Base-by-base conservation (phyloP, 805 yeast species). In the Wickerhamomyces hampshirensis region DNA sequence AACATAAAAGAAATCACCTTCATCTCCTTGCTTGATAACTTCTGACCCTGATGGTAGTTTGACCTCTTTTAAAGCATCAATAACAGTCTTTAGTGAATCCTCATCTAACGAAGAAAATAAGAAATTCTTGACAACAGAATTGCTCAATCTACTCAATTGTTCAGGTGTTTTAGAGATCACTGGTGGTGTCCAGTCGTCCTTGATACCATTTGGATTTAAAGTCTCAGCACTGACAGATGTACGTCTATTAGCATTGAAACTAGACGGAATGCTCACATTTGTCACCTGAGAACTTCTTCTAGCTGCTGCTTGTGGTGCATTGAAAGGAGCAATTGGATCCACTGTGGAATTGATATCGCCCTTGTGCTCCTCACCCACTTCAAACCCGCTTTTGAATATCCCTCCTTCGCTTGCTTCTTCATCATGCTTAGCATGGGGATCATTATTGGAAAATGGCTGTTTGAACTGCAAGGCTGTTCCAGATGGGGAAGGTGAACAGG, bases 141-240 rank as follows among this genome's bases (percentile, higher is more conserved):
- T 73, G 43, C 82, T 77, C 46, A 89, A 71, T 46, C 89, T 77
- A 37, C 65, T 62, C 39, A 80, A 63, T 60, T 87, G 95, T 30
- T 75, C 79, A 1, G 65, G 59, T 4, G 76, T 63, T 54, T 83
- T 73, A 47, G 78, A 71, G 49, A 77, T 78, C 33, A 70, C 77
- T 9, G 91, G 89, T 5, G 85, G 83, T 43, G 66, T 73, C 89
- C 89, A 83, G 35, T 75, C 70, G 23, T 75, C 69, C 37, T 68
- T 67, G 52, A 84, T 78, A 23, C 73, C 75, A 42, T 77, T 79
- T 5, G 93, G 94, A 54, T 84, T 81, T 51, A 84, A 59, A 2
- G 93, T 82, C 62, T 88, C 97, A 5, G 96, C 96, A 38, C 88
- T 77, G 11, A 88, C 96, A 15, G 94, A 82, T 4, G 88, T 84